These are phyloP conservation scores for Margaritispora aquatica DNA, from an alignment of 495 filamentous ascomycete species.

Conservation along the genomic window DNA sequence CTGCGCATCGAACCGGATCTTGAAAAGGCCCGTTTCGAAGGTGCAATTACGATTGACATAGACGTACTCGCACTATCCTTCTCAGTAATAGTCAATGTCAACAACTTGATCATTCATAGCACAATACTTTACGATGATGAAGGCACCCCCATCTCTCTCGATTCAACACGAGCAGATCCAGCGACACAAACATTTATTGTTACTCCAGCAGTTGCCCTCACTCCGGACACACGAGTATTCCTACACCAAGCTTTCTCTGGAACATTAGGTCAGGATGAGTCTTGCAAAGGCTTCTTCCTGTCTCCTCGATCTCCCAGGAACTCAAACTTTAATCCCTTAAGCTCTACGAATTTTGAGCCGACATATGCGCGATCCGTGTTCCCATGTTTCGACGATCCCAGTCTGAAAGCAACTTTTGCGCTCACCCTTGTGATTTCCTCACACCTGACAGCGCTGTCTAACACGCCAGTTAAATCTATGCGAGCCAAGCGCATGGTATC, in stretches of 20 bases:
- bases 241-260: background rate
- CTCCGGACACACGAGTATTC: background rate
- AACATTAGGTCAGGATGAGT: background rate
- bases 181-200: background rate
- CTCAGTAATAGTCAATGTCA: background rate
- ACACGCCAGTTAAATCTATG: slow-evolving; percentile 61
- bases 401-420: slow-evolving; percentile 66
- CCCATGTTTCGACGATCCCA: slow-evolving; percentile 75
- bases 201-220: background rate
- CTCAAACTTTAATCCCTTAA: background rate
- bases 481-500: slow-evolving; percentile 19
- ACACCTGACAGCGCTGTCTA: slow-evolving; percentile 65
- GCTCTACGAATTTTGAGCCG: background rate
- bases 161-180: background rate
- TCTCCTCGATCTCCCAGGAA: background rate
- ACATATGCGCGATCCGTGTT: slow-evolving; percentile 30
- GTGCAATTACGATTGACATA: background rate
- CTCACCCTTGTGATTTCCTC: slow-evolving; percentile 67
- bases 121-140: background rate
- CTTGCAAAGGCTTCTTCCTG: background rate
- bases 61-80: background rate
- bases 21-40: background rate
- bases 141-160: background rate
- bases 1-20: background rate
- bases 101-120: background rate